Evolutionary conservation across 2,329 filamentous ascomycete species (phyloP), one percentile per base, ranked within the genome.

Genomic region (Xylariaceae sp.): DNA sequence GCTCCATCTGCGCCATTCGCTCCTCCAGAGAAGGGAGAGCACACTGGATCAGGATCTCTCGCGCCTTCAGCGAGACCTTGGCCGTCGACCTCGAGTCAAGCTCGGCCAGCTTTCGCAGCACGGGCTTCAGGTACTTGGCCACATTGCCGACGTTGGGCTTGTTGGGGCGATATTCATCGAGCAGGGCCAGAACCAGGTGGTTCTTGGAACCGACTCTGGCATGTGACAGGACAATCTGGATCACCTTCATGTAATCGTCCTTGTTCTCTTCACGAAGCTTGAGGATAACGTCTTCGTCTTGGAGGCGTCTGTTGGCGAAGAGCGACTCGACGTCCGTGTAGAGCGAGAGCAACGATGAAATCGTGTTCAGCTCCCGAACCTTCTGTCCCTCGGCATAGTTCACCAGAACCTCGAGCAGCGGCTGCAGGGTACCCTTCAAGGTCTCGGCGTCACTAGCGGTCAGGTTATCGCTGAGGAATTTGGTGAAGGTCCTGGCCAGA

Each of bases 11-110:
- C 5, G 84, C 78, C 17, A 86, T 85, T 53, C 92, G 83, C 74
- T 98, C 92, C 65, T 97, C 92, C 14, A 98, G 73, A 3, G 92
- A 98, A 13, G 92, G 92, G 61, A 98, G 77, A 38, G 92, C 89
- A 61, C 88, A 96, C 67, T 97, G 92, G 49, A 98, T 98, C 56
- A 98, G 82, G 36, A 97, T 83, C 69, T 98, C 92, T 60, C 92
- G 85, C 31, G 92, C 90, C 74, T 98, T 98, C 51, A 98, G 76
- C 0, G 90, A 88, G 29, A 98, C 90, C 80, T 97, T 98, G 50
- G 90, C 87, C 9, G 90, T 92, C 35, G 75, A 59, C 70, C 80
- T 68, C 68, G 85, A 88, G 66, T 94, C 88, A 11, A 98, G 78
- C 62, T 98, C 92, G 1, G 92, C 89, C 51, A 98, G 74, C 65